These are phyloP conservation scores for Boletus bicolor DNA, from an alignment of 768 basidiomycete genomes.

Conservation along the genomic window DNA sequence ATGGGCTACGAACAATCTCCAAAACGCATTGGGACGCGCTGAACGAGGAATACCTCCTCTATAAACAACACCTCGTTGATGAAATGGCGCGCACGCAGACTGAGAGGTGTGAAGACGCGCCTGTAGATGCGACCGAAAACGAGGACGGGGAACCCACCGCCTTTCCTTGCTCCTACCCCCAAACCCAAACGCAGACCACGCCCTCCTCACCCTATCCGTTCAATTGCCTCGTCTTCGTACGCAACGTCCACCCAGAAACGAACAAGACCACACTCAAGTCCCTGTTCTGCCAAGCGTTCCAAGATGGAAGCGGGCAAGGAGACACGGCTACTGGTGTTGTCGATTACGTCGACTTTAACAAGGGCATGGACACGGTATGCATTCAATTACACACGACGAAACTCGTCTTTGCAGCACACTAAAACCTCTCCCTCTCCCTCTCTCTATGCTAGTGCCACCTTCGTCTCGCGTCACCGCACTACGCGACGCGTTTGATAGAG, in stretches of 20 bases:
- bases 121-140: not conserved
- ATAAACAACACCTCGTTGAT: conserved; percentile 53
- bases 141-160: not conserved
- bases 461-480: conserved; percentile 53
- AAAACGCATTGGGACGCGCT: conserved; percentile 63
- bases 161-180: fast-evolving
- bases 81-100: conserved; percentile 33
- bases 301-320: not conserved
- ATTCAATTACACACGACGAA: not conserved
- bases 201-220: conserved; percentile 49
- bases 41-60: conserved; percentile 66
- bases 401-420: not conserved
- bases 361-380: conserved; percentile 70
- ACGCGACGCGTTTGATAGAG: conserved; percentile 43
- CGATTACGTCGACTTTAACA: conserved; percentile 79
- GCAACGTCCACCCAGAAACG: conserved; percentile 67
- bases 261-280: conserved; percentile 77
- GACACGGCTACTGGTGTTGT: conserved; percentile 25
- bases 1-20: conserved; percentile 55
- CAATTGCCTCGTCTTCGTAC: conserved; percentile 67
- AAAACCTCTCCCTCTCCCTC: not conserved
- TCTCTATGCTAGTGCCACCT: conserved; percentile 59
- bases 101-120: not conserved
- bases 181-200: conserved; percentile 6
- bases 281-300: conserved; percentile 49